These are phyloP conservation scores for Termitomyces bulborhizus DNA, from an alignment of 768 basidiomycete genomes.

Conservation along the genomic window DNA sequence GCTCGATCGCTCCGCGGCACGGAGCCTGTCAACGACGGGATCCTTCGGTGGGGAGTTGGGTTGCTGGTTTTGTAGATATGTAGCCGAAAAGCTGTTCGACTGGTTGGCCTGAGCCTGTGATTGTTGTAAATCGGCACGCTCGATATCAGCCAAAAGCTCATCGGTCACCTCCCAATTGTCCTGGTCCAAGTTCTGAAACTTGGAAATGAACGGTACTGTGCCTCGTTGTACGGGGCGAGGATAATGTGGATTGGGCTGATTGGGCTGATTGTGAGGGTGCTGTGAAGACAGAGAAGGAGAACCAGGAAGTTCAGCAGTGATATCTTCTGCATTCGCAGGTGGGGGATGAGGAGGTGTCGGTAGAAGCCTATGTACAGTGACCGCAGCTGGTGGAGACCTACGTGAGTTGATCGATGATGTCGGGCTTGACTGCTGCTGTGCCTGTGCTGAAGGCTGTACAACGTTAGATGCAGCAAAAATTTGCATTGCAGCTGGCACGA, in stretches of 20 bases:
- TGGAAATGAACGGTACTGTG: constrained; percentile 47
- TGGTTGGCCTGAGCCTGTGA: constrained; percentile 38
- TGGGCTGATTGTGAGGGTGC: constrained; percentile 22
- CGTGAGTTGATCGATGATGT: constrained; percentile 34
- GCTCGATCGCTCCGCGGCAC: constrained; percentile 45
- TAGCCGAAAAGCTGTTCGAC: constrained; percentile 24
- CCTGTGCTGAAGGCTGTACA: constrained; percentile 34
- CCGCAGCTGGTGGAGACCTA: constrained; percentile 32
- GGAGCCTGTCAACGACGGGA: constrained; percentile 48
- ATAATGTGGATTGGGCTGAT: constrained; percentile 40
- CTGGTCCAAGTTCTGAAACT: constrained; percentile 43
- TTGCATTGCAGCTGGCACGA: constrained; percentile 52
- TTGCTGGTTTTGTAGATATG: constrained; percentile 21
- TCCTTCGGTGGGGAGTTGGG: constrained; percentile 45
- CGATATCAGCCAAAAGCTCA: constrained; percentile 66
- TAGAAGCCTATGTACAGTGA: constrained; percentile 27
- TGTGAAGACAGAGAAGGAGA: constrained; percentile 27
- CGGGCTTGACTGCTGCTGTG: constrained; percentile 40
- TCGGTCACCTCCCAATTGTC: constrained; percentile 65
- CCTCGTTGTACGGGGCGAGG: constrained; percentile 61
- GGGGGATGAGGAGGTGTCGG: constrained; percentile 42
- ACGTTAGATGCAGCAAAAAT: constrained; percentile 35
- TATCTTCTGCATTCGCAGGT: constrained; percentile 21
- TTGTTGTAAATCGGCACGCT: constrained; percentile 63
- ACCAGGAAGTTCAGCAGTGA: constrained; percentile 23